These are phyloP conservation scores for Arabidopsis hybrid DNA, from an alignment of 441 rosid genomes.

Conservation along the genomic window DNA sequence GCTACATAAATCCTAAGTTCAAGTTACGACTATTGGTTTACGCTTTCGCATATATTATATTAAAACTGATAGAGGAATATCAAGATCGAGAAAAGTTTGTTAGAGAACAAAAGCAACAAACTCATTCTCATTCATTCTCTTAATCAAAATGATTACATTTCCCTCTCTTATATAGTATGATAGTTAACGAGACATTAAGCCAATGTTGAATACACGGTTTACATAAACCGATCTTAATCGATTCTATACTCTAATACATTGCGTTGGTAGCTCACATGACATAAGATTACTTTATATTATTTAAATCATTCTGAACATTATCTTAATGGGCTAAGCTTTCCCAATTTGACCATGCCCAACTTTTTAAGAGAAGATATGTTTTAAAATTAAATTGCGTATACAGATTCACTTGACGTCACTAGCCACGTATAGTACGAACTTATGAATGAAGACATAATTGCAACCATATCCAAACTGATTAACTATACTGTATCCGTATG, in stretches of 20 bases:
- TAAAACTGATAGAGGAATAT: neutral
- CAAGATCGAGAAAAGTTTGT: no score
- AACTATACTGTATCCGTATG: neutral
- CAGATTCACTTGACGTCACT: slow-evolving; percentile 13
- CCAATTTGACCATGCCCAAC: neutral
- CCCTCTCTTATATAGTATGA: no score
- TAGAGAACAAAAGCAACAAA: no score
- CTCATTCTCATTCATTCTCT: no score
- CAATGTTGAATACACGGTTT: no score
- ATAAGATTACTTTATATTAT: neutral
- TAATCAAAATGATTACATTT: no score
- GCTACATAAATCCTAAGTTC: neutral
- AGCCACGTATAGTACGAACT: slow-evolving; percentile 4
- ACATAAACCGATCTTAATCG: no score
- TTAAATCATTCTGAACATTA: neutral
- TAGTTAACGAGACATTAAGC: no score
- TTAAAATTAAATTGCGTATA: neutral
- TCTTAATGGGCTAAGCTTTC: neutral
- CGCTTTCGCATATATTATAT: neutral
- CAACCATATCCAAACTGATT: slow-evolving; percentile 16
- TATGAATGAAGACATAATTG: slow-evolving; percentile 39
- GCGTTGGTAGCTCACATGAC: slow-evolving; percentile 7
- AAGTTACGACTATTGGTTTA: neutral
- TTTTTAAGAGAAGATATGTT: neutral
- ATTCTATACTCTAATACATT: neutral